Base-by-base conservation (phyloP, 352 stramenopile genomes). In the Phytophthora parvispora region DNA sequence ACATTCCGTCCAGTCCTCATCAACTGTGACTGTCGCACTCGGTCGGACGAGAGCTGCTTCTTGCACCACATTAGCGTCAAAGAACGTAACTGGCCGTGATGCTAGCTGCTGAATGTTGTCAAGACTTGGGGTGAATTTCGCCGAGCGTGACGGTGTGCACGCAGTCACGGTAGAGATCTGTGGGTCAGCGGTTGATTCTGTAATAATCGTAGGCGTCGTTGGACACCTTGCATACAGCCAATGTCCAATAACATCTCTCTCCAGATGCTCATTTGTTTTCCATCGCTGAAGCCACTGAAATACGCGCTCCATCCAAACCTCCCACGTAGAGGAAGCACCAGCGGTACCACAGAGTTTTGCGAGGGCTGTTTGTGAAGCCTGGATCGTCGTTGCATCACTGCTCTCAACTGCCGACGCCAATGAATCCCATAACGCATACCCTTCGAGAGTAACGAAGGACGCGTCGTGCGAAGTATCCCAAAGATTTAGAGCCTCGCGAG, bases 191-290 rank as follows among this genome's bases (percentile, higher is more conserved):
- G 71, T 60, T 6, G 58, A 56, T 4, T 79, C 34, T 8, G 31
- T 51, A 5, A 78, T 6, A 2, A 62, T 55, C n/a, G 22, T 47
- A 2, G 86, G 68, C 0, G 62, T 72, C 0, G 74, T 91, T 2
- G 75, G 68, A 27, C 87, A 94, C 1, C 78, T 73, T 7, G 81
- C 81, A 34, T 90, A 66, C 20, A 91, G 31, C 87, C 87, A 94
- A 57, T 93, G 84, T 0, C 87, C 81, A 0, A 91, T 52, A 6
- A 93, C 81, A 27, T 94, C 84, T 5, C 83, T 80, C 6, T 80
- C 22, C 1, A 91, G 34, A 20, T 92, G 64, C 10, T 93, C 87
- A 24, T 86, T 90, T 0, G 15, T 49, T 16, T 63, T 73, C 87
- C 83, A 93, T n/a, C 55, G 56, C 2, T 72, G 43, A 0, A 94